Percentiles rank a stretch among this genome's conserved stretches.
Evolutionary conservation across 192 early-diverging fungal genomes (phyloP).

Genomic region (Coemansia sp.): DNA sequence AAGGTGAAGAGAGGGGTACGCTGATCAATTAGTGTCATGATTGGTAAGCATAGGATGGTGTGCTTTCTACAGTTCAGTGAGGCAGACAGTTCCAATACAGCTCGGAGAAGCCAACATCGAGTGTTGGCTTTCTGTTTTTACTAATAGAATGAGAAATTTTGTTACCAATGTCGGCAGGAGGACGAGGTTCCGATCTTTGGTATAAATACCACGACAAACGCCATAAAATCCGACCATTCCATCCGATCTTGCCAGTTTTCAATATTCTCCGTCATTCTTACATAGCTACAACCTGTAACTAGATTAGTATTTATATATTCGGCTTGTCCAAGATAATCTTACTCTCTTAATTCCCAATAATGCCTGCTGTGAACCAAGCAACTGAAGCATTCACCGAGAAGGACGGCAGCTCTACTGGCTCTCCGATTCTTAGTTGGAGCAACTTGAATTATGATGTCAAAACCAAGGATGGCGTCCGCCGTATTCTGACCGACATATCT

Average conservation of each 20-base stretch:
- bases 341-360: background rate
- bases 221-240: too few species aligned
- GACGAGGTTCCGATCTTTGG: too few species aligned
- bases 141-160: background rate
- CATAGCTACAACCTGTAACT: background rate
- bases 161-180: too few species aligned
- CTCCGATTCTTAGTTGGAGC: conserved; percentile 39
- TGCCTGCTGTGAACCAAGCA: background rate
- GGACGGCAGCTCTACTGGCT: background rate
- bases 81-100: background rate
- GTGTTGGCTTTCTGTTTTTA: background rate
- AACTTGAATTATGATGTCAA: conserved; percentile 48
- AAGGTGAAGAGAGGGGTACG: too few species aligned
- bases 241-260: background rate
- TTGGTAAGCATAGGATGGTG: background rate
- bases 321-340: background rate
- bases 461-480: conserved; percentile 29
- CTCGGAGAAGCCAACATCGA: background rate
- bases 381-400: background rate
- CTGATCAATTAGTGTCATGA: background rate
- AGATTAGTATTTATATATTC: background rate
- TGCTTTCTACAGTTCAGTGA: background rate
- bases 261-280: background rate
- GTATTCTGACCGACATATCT: conserved; percentile 64
- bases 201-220: too few species aligned